Percentiles rank a stretch among this genome's conserved stretches.
These are phyloP conservation scores for Phytophthora sojae DNA, from an alignment of 352 stramenopile species.

Conservation along the genomic window DNA sequence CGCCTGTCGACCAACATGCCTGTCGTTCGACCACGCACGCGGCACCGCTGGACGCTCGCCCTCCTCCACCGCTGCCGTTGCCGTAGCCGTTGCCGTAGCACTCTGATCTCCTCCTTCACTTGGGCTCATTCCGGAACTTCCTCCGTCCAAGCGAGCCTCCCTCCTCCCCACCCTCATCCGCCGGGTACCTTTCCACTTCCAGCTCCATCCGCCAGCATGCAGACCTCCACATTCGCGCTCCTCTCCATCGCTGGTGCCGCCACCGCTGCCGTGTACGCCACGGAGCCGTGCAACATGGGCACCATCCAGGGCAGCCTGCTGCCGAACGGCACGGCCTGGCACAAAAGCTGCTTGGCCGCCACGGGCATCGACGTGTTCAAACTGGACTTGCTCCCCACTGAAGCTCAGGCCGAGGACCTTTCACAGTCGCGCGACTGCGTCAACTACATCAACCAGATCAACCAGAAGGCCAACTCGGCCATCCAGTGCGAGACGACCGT, in stretches of 20 bases:
- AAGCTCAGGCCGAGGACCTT: constrained; percentile 51
- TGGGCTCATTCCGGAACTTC: constrained; percentile 30
- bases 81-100: background rate
- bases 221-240: constrained; percentile 29
- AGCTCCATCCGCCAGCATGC: constrained; percentile 26
- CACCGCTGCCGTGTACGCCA: constrained; percentile 26
- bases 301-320: constrained; percentile 59
- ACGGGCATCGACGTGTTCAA: constrained; percentile 65
- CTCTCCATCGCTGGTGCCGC: constrained; percentile 21
- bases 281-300: constrained; percentile 50
- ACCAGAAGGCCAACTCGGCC: constrained; percentile 57
- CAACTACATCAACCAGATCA: constrained; percentile 78
- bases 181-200: background rate
- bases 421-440: constrained; percentile 62
- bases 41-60: no score
- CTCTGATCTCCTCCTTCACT: background rate
- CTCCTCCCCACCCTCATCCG: constrained; percentile 2
- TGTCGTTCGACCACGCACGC: background rate
- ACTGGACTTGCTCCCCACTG: constrained; percentile 48
- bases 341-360: constrained; percentile 34
- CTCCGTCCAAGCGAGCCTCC: constrained; percentile 18
- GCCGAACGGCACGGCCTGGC: constrained; percentile 57
- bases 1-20: constrained; percentile 16
- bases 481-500: constrained; percentile 63
- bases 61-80: background rate